These are phyloP conservation scores for Nakazawaea peltata DNA, from an alignment of 805 yeast species.

Conservation along the genomic window DNA sequence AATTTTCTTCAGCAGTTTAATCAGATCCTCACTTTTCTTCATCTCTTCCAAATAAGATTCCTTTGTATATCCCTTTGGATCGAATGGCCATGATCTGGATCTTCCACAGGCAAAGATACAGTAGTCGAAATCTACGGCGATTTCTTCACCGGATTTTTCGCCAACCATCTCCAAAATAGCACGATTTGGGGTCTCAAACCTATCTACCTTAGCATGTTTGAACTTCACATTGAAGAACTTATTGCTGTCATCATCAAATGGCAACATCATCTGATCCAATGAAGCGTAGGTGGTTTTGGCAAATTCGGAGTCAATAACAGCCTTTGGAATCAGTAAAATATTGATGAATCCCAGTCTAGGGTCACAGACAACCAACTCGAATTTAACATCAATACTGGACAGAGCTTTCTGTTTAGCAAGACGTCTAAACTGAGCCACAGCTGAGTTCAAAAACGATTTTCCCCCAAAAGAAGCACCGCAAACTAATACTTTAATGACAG, in stretches of 20 bases:
- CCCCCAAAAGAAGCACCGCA: conserved; percentile 32
- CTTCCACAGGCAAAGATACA: conserved; percentile 41
- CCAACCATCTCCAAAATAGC: conserved; percentile 2
- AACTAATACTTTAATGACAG: conserved; percentile 14
- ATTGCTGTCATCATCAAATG: conserved; percentile 8
- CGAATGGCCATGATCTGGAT: conserved; percentile 45
- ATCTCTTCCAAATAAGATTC: conserved; percentile 34
- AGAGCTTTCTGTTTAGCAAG: not conserved
- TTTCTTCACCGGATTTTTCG: not conserved
- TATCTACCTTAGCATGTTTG: conserved; percentile 13
- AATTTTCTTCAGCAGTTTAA: conserved; percentile 28
- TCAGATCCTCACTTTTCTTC: conserved; percentile 22
- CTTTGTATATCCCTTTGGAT: conserved; percentile 35
- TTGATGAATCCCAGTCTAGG: conserved; percentile 34
- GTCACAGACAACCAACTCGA: conserved; percentile 27
- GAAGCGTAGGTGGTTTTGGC: conserved; percentile 25
- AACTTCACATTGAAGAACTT: conserved; percentile 1
- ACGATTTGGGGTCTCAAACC: conserved; percentile 2
- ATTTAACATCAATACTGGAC: no score
- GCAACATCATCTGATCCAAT: conserved; percentile 12
- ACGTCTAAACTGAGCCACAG: no score
- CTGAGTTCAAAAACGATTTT: conserved; percentile 23
- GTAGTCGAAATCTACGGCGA: conserved; percentile 32
- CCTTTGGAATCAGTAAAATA: conserved; percentile 29
- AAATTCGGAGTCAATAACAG: conserved; percentile 28